phyloP scores from a whole-genome alignment of 345 rosid genomes.

The Syzygium aromaticum region DNA sequence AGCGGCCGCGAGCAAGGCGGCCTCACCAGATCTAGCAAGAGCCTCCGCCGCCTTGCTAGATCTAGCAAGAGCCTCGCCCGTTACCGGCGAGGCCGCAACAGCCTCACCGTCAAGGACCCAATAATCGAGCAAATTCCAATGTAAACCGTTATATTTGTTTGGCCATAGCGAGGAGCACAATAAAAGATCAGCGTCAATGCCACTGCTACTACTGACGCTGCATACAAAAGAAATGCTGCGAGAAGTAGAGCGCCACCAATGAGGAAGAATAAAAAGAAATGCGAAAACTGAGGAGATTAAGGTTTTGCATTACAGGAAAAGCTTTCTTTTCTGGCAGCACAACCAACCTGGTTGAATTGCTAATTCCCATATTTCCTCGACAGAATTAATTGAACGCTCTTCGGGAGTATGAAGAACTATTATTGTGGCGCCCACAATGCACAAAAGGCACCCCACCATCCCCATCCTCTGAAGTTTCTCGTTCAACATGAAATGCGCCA shows the following conservation, averaged over 20 bases:
- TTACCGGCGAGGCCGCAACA: too few species aligned
- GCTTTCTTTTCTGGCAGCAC: background rate
- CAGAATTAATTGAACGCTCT: conserved; percentile 41
- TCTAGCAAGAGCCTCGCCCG: too few species aligned
- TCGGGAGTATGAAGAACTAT: conserved; percentile 71
- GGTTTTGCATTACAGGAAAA: background rate
- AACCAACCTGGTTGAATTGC: conserved; percentile 65
- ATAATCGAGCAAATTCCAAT: conserved; percentile 67
- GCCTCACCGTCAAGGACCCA: conserved; percentile 70
- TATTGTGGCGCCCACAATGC: conserved; percentile 59
- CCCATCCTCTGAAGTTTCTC: conserved; percentile 72
- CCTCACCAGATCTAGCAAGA: too few species aligned
- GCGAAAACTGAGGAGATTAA: background rate
- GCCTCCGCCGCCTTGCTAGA: too few species aligned
- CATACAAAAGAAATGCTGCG: conserved; percentile 68
- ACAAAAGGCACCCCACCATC: conserved; percentile 63
- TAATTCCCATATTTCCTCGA: conserved; percentile 59
- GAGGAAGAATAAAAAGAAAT: background rate
- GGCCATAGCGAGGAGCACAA: conserved; percentile 67
- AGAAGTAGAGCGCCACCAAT: background rate
- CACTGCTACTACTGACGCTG: conserved; percentile 46
- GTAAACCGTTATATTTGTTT: conserved; percentile 62
- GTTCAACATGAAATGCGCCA: conserved; percentile 63
- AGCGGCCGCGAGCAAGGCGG: too few species aligned
- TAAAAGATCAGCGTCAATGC: conserved; percentile 53